Base-by-base conservation (phyloP, 106 monocot species). In the Cymbidium sinense region DNA sequence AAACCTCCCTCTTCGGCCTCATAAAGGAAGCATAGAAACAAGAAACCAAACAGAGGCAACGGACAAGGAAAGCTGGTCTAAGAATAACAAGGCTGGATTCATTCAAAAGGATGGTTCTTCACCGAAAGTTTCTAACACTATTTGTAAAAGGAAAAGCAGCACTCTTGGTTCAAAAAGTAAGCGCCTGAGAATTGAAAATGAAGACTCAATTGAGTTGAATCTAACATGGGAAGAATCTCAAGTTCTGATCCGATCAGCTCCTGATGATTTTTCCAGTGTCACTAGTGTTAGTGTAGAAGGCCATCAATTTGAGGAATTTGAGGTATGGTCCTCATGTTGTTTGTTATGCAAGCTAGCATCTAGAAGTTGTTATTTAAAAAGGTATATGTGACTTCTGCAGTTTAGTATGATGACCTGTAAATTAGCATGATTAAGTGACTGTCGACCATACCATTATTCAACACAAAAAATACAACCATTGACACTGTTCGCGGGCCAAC, bases 171-270 rank as follows among this genome's bases (percentile, higher is more conserved):
- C 87, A 39, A 99, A 91, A 83, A 93, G 70, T 69, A 99, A 95
- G 80, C 88, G 99, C 9, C 61, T 95, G 43, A 75, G 89, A 52
- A 99, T 99, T 31, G 90, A 99, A 73, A 92, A 85, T 82, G 91
- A 95, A 70, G 99, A 99, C 4, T 92, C 99, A n/a, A 83, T 91
- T 79, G 88, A 93, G 82, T 78, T 99, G 58, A 99, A 89, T 54
- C 50, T 99, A 33, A 93, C 94, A 43, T 99, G 99, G 99, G 99
- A 99, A 55, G 93, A 93, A 77, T 95, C 99, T 70, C 99, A 99
- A 81, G 89, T 85, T 51, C 86, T 99, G 21, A 82, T 99, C 30
- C 88, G 95, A 12, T 90, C 95, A 44, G 86, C 95, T 80, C 85
- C 89, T 61, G 88, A 84, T 43, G 65, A 52, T 72, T 74, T 77